A percentile compares a stretch with the other conserved stretches of the same genome.
Evolutionary conservation across 2,329 filamentous ascomycete genomes (phyloP).

Genomic region (Ceratocystiopsis sp.): DNA sequence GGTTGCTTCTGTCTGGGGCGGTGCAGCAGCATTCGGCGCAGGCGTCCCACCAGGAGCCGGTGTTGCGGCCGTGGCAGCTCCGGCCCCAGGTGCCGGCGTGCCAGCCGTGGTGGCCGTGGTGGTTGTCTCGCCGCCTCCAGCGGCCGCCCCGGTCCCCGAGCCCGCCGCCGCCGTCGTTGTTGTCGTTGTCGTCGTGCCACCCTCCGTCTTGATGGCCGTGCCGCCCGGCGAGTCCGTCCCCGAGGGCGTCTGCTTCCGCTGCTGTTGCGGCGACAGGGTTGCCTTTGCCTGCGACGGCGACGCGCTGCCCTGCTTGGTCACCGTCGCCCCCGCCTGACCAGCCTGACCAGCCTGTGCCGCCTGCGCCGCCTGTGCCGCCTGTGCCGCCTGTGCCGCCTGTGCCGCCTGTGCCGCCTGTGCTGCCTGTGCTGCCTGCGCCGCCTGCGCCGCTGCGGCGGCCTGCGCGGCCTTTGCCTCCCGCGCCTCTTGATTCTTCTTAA

Average conservation of each 20-base stretch:
- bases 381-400: neutral
- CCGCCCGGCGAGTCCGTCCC: neutral
- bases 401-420: neutral
- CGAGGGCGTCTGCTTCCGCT: slow-evolving; percentile 1
- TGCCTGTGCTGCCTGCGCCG: neutral
- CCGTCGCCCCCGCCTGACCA: neutral
- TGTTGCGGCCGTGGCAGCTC: neutral
- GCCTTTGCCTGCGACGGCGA: slow-evolving; percentile 32
- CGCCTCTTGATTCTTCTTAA: slow-evolving; percentile 74
- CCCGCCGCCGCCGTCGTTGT: too few species aligned
- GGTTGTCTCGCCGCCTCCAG: neutral
- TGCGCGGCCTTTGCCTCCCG: slow-evolving; percentile 46
- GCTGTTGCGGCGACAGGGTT: slow-evolving; percentile 9
- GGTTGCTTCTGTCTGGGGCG: neutral
- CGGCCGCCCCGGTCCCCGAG: slow-evolving; percentile 3
- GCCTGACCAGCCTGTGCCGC: neutral
- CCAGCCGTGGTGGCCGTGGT: too few species aligned
- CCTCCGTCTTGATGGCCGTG: slow-evolving; percentile 16
- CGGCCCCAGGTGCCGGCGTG: neutral
- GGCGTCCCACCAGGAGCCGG: slow-evolving; percentile 1
- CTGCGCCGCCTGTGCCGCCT: neutral
- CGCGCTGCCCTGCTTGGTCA: slow-evolving; percentile 23
- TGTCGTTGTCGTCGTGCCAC: slow-evolving; percentile 2
- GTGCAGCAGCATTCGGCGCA: neutral
- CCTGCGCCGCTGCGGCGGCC: slow-evolving; percentile 14